phyloP scores from a whole-genome alignment of 2,329 filamentous ascomycete species.

The Hypoxylon sp. region DNA sequence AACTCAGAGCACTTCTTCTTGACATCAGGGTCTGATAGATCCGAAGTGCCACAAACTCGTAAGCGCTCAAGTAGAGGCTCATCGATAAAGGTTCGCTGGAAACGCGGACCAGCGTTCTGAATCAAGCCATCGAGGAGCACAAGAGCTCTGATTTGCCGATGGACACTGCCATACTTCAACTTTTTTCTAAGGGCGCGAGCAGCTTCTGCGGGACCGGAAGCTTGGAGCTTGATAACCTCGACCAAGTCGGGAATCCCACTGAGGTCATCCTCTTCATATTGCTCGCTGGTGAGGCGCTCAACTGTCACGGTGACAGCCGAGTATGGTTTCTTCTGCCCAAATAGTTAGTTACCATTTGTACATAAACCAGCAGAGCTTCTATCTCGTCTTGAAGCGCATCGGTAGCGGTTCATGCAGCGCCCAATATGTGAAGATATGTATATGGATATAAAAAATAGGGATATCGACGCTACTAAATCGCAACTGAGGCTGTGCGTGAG shows the following conservation, averaged over 20 bases:
- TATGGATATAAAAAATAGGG: not conserved
- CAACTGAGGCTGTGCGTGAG: conserved; percentile 1
- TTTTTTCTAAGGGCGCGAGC: conserved; percentile 96
- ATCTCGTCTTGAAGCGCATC: not conserved
- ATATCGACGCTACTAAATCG: not conserved
- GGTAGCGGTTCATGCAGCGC: not conserved
- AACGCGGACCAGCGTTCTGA: conserved; percentile 89
- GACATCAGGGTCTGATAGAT: conserved; percentile 87
- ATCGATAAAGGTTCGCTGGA: conserved; percentile 89
- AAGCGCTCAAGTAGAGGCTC: conserved; percentile 92
- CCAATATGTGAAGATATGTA: not conserved
- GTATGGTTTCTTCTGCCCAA: conserved; percentile 81
- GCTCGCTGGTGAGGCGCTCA: conserved; percentile 89
- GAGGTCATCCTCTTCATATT: conserved; percentile 90
- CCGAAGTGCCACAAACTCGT: conserved; percentile 86
- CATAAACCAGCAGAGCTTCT: not conserved
- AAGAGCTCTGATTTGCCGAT: conserved; percentile 90
- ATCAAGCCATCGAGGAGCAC: conserved; percentile 93
- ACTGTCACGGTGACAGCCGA: conserved; percentile 94
- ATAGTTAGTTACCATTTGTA: conserved; percentile 25
- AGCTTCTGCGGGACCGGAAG: conserved; percentile 87
- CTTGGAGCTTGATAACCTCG: conserved; percentile 91
- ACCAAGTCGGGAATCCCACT: conserved; percentile 94
- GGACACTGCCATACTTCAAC: conserved; percentile 96
- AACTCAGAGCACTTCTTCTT: conserved; percentile 87